Base-by-base conservation (phyloP, 352 stramenopile genomes). In the Phytophthora capsici region DNA sequence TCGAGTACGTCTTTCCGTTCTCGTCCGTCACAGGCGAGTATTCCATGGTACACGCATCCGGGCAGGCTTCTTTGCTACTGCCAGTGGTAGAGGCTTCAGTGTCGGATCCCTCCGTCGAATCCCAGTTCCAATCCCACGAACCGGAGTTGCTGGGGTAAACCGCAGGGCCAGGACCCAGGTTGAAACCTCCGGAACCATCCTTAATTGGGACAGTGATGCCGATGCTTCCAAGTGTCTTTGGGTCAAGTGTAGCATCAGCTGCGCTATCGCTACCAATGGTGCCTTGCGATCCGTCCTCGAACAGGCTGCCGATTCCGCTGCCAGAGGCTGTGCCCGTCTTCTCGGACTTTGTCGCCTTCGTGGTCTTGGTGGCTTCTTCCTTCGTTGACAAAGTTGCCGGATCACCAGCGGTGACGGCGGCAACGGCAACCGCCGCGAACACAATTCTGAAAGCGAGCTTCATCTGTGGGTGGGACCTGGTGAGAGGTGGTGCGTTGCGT, bases 361-460 rank as follows among this genome's bases (percentile, higher is more conserved):
- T 63, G 19, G 37, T 60, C 16, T 66, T 67, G 2, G 58, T 62
- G 26, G 58, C 58, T 48, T 67, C 58, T 41, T 67, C 58, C 58
- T 67, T 67, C n/a, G 50, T 62, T 23, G 58, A 62, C 22, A 67
- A 23, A 4, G 58, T 67, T 10, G 58, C 51, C 5, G 58, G 58
- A n/a, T 57, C 53, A 10, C 62, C 62, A 40, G 46, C 62, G 20
- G 37, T 32, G 4, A 53, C 47, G 1, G 46, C 38, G 47, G 32
- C 49, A 30, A 59, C 54, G 10, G 54, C 62, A 34, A 65, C 17
- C 28, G 54, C 62, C 32, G 62, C 55, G 19, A 70, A 48, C 40
- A 65, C 23, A 43, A 69, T 16, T 14, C 61, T 53, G 16, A 69
- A 16, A 13, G 54, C 28, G 36, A 69, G 44, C 34, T 69, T 69